Base-by-base conservation (phyloP, 805 yeast genomes). In the Wickerhamiella siamensis region DNA sequence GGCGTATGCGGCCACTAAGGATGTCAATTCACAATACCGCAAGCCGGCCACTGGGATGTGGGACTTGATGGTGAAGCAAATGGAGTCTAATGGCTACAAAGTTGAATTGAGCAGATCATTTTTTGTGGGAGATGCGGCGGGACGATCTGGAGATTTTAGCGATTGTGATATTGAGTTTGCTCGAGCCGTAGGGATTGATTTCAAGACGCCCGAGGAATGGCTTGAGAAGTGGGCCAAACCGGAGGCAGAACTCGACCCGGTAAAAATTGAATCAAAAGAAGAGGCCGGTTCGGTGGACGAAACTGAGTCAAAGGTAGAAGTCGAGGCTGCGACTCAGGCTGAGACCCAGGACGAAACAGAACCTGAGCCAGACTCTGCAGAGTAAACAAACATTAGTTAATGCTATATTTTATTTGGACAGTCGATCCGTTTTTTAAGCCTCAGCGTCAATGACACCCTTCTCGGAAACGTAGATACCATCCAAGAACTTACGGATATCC, bases 401-500 rank as follows among this genome's bases (percentile, higher is more conserved):
- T 9, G 36, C 18, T 34, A 29, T 16, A 9, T 21, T 27, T 29
- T 12, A n/a, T n/a, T n/a, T n/a, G n/a, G n/a, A n/a, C n/a, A n/a
- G n/a, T n/a, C n/a, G n/a, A n/a, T n/a, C n/a, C 10, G 15, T 8
- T 19, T 33, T 20, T 48, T 51, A 50, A 38, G 51, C 56, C 37
- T 79, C 87, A 66, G 78, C 83, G 53, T 70, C 81, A 65, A 88
- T 74, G 67, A 73, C 72, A 63, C 95, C 94, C 72, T 81, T 82
- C 74, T 82, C 93, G 57, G 96, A 87, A 62, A 88, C 98, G 71
- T 88, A 88, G 74, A 88, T 87, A 86, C 99, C 99, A 71, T 93
- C 98, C 77, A 91, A 82, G 79, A 88, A 88, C 79, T 88, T 88
- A 75, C 98, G 83, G 87, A 91, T 88, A 91, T 88, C 98, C 88